Percentiles rank a stretch among this genome's conserved stretches.
Conservation (phyloP, 257 asterid genomes). For the Voacanga thouarsii region DNA sequence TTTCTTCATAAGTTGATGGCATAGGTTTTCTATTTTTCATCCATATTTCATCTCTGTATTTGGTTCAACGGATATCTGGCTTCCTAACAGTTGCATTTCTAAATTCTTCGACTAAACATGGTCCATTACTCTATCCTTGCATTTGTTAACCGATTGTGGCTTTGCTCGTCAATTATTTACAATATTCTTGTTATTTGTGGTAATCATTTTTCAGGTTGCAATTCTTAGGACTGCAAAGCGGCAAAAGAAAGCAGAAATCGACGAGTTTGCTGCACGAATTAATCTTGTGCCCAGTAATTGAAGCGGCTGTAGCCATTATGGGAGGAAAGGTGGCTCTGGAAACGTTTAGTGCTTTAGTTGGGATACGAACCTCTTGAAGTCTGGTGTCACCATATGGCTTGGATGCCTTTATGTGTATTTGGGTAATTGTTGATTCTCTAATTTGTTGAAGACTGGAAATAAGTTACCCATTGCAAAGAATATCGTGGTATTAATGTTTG, state of each 20-base stretch:
- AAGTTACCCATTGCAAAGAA: background rate
- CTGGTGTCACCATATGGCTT: background rate
- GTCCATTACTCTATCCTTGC: background rate
- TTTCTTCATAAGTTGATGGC: background rate
- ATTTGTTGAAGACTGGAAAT: background rate
- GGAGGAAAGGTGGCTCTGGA: background rate
- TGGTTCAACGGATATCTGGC: background rate
- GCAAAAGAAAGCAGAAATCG: constrained; percentile 38
- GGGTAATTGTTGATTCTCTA: background rate
- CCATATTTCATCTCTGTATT: background rate
- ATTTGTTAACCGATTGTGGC: background rate
- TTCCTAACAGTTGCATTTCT: background rate
- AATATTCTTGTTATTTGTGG: background rate
- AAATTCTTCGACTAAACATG: background rate
- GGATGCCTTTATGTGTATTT: background rate
- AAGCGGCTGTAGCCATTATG: background rate
- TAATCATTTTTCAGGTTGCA: constrained; percentile 41
- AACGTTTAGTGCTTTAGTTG: background rate
- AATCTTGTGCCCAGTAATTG: constrained; percentile 23
- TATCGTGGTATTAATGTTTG: too few species aligned
- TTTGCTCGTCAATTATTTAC: background rate
- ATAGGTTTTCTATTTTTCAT: background rate
- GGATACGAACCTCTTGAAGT: background rate
- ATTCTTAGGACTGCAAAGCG: constrained; percentile 47
- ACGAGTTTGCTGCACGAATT: constrained; percentile 58